Evolutionary conservation across 345 rosid genomes (phyloP).

Genomic region (Citrus maxima): DNA sequence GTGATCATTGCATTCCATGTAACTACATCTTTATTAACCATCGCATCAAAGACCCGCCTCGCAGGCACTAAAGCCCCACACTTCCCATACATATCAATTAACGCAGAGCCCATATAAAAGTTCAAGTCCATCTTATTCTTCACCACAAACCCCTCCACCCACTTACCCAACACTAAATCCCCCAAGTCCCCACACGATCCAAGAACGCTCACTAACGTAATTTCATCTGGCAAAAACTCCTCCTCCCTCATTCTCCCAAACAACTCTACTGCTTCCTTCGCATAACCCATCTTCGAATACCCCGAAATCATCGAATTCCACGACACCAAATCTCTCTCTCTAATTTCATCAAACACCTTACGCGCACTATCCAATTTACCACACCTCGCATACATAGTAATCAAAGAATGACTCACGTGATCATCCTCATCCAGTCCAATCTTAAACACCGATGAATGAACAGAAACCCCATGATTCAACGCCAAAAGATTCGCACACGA

Average conservation of each 20-base stretch:
- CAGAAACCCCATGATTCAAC: conserved; percentile 43
- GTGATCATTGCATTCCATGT: conserved; percentile 93
- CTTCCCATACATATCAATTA: conserved; percentile 78
- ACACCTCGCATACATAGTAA: conserved; percentile 56
- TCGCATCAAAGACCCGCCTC: conserved; percentile 61
- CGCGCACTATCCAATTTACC: conserved; percentile 38
- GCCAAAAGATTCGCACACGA: conserved; percentile 57
- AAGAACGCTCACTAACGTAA: conserved; percentile 75
- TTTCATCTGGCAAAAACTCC: conserved; percentile 68
- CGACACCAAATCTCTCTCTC: conserved; percentile 56
- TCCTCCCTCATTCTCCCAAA: conserved; percentile 58
- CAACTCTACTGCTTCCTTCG: conserved; percentile 56
- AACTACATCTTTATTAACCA: conserved; percentile 57
- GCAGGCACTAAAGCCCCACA: conserved; percentile 75
- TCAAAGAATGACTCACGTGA: conserved; percentile 66
- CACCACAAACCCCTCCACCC: conserved; percentile 48
- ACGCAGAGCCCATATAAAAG: conserved; percentile 57
- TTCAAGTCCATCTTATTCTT: conserved; percentile 45
- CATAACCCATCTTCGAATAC: conserved; percentile 62
- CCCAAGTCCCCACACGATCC: conserved; percentile 71
- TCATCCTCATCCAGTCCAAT: conserved; percentile 51
- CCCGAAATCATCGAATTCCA: conserved; percentile 97
- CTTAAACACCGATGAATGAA: conserved; percentile 55
- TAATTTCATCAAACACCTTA: conserved; percentile 73
- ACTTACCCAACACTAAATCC: conserved; percentile 62